Conservation (phyloP, 164 flowering plant genomes). For the Vitis vinifera region ASM3070453v1 NC_081810.1:8765501-8766000, state of each 20-base stretch:
- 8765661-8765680: slow-evolving; percentile 11
- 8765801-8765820: slow-evolving; percentile 98
- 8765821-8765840: slow-evolving; percentile 84
- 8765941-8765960: no score
- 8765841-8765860: slow-evolving; percentile 96
- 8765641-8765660: slow-evolving; percentile 10
- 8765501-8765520: slow-evolving; percentile 42
- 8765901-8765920: neutral
- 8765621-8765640: slow-evolving; percentile 14
- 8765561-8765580: slow-evolving; percentile 97
- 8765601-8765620: slow-evolving; percentile 86
- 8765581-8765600: slow-evolving; percentile 95
- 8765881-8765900: neutral
- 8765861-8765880: slow-evolving; percentile 8
- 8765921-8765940: no score
- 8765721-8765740: neutral
- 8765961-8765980: no score
- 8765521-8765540: slow-evolving; percentile 89
- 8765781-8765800: slow-evolving; percentile 98
- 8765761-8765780: neutral
- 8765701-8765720: neutral
- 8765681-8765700: neutral
- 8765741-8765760: slow-evolving; percentile 2
- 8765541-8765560: slow-evolving; percentile 72
- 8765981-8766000: no score